phyloP scores from a whole-genome alignment of 129 eudicot species.

The Lactuca saligna region DNA sequence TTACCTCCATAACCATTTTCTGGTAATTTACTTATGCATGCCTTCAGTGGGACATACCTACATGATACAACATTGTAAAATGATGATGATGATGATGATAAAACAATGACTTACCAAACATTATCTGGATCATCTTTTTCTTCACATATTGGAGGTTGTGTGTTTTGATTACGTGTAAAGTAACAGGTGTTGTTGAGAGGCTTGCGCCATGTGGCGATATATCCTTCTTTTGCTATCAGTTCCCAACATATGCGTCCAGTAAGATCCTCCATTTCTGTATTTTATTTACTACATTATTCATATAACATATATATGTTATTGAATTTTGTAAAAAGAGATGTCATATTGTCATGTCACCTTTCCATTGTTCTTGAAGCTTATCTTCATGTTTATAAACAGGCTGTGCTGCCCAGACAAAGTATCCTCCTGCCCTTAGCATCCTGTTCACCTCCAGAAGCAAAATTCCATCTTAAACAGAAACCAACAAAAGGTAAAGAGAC shows the following conservation, averaged over 20 bases:
- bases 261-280: constrained; percentile 78
- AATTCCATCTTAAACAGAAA: constrained; percentile 69
- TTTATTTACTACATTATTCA: too few species aligned
- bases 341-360: constrained; percentile 40
- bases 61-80: neutral
- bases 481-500: constrained; percentile 7
- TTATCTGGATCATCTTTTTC: constrained; percentile 62
- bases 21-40: constrained; percentile 69
- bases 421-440: constrained; percentile 87
- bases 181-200: constrained; percentile 75
- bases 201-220: constrained; percentile 82
- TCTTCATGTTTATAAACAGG: constrained; percentile 82
- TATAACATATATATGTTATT: neutral
- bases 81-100: neutral
- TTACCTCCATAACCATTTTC: constrained; percentile 64
- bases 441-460: constrained; percentile 89
- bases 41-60: constrained; percentile 68
- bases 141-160: constrained; percentile 65
- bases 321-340: neutral
- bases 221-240: constrained; percentile 68
- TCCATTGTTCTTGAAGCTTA: constrained; percentile 60
- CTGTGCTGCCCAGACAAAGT: constrained; percentile 80
- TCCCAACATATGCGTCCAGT: constrained; percentile 76
- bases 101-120: constrained; percentile 55
- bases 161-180: constrained; percentile 42